Percentiles rank a stretch among this genome's conserved stretches.
These are phyloP conservation scores for Rhizopogon vinicolor DNA, from an alignment of 768 basidiomycete genomes.

Conservation along the genomic window DNA sequence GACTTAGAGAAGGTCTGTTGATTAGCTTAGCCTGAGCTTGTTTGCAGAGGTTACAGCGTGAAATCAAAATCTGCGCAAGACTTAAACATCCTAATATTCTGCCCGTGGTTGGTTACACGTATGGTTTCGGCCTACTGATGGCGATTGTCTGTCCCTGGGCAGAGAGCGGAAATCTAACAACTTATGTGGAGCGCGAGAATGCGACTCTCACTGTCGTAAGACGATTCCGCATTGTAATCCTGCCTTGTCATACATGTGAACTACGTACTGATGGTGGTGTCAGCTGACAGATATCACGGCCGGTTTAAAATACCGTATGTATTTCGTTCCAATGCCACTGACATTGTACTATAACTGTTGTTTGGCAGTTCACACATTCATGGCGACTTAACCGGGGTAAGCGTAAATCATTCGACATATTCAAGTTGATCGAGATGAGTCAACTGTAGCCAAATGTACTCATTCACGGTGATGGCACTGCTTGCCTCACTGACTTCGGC, in stretches of 20 bases:
- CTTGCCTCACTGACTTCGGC: conserved; percentile 39
- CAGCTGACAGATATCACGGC: background rate
- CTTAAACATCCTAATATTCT: conserved; percentile 19
- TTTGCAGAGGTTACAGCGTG: conserved; percentile 14
- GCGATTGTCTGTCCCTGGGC: conserved; percentile 19
- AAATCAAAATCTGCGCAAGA: conserved; percentile 14
- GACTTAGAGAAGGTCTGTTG: no score
- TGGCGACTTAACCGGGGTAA: conserved; percentile 6
- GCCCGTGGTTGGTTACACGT: conserved; percentile 12
- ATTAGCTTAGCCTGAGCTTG: no score
- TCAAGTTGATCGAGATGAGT: background rate
- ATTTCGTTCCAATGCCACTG: background rate
- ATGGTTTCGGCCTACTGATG: conserved; percentile 14
- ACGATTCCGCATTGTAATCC: conserved; percentile 13
- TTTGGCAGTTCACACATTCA: conserved; percentile 2
- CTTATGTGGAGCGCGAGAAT: conserved; percentile 9
- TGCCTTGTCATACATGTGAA: background rate
- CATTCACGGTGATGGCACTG: conserved; percentile 35
- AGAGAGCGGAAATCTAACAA: conserved; percentile 10
- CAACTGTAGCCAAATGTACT: conserved; percentile 9
- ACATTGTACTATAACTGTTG: background rate
- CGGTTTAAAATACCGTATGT: background rate
- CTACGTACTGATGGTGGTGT: background rate
- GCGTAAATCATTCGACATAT: background rate
- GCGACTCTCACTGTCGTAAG: conserved; percentile 1